A percentile compares a stretch with the other conserved stretches of the same genome.
Evolutionary conservation across 106 monocot genomes (phyloP).

Genomic region (Apostasia shenzhenica): DNA sequence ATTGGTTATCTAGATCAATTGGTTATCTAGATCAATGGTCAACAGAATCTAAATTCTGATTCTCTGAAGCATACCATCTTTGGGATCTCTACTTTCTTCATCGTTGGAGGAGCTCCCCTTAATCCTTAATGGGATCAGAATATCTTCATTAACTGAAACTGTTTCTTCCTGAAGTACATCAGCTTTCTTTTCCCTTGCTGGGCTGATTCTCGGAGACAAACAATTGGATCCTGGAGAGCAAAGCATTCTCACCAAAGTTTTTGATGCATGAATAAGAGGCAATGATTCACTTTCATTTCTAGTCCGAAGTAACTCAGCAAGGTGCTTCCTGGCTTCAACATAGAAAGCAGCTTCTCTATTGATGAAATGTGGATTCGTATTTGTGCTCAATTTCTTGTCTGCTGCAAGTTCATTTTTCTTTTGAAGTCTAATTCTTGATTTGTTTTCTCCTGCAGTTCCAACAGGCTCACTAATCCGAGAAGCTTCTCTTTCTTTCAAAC

Average conservation of each 20-base stretch:
- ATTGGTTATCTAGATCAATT: too few species aligned
- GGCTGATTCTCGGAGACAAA: constrained; percentile 33
- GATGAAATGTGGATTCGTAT: background rate
- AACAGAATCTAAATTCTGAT: too few species aligned
- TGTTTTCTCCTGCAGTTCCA: background rate
- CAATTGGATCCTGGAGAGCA: constrained; percentile 29
- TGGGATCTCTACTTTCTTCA: background rate
- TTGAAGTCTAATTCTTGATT: constrained; percentile 4
- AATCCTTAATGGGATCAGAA: constrained; percentile 9
- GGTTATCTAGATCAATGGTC: too few species aligned
- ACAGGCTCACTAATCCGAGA: background rate
- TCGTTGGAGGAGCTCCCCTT: background rate
- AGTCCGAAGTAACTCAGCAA: constrained; percentile 36
- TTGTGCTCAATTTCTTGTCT: background rate
- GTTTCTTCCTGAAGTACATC: constrained; percentile 12
- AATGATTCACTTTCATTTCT: constrained; percentile 8
- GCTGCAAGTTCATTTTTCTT: background rate
- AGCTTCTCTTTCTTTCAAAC: background rate
- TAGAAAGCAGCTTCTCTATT: constrained; percentile 27
- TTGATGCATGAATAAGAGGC: constrained; percentile 16
- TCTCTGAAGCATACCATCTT: background rate
- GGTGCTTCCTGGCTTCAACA: constrained; percentile 60
- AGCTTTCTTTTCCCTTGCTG: constrained; percentile 27
- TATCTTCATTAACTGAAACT: constrained; percentile 13
- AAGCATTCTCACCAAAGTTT: constrained; percentile 51